phyloP scores from a whole-genome alignment of 2,329 filamentous ascomycete genomes.

The Aureobasidium zeae region DNA sequence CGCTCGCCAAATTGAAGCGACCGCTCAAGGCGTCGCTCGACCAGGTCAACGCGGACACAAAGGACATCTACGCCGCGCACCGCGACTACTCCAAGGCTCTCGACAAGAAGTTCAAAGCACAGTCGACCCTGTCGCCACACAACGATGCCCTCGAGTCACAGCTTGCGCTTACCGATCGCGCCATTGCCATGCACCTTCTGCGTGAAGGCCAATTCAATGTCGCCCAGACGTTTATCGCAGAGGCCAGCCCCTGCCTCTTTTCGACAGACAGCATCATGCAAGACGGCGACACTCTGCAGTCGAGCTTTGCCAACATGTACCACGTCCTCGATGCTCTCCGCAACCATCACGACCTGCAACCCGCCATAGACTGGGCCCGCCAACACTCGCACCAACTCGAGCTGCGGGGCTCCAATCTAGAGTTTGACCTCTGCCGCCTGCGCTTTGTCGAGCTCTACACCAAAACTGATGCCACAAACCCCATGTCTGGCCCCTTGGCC shows the following conservation, averaged over 20 bases:
- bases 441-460: slow-evolving; percentile 86
- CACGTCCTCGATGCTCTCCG: slow-evolving; percentile 72
- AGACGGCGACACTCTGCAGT: slow-evolving; percentile 46
- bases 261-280: background rate
- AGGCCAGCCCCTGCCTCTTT: slow-evolving; percentile 9
- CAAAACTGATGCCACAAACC: slow-evolving; percentile 29
- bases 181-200: slow-evolving; percentile 91
- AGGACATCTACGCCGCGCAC: slow-evolving; percentile 71
- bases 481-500: slow-evolving; percentile 47
- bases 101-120: slow-evolving; percentile 66
- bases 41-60: slow-evolving; percentile 67
- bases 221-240: slow-evolving; percentile 72
- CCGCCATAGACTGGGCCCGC: slow-evolving; percentile 81
- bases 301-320: slow-evolving; percentile 84
- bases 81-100: slow-evolving; percentile 78
- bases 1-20: slow-evolving; percentile 75
- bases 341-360: slow-evolving; percentile 58
- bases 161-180: slow-evolving; percentile 72
- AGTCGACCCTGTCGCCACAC: slow-evolving; percentile 63
- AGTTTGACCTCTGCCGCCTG: slow-evolving; percentile 85
- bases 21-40: slow-evolving; percentile 76
- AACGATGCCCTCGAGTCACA: slow-evolving; percentile 72
- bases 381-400: slow-evolving; percentile 63
- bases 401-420: slow-evolving; percentile 76
- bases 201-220: slow-evolving; percentile 90